phyloP scores from a whole-genome alignment of 306 rosid genomes.

The barrel medic (Medicago truncatula) region MtrunA17r5.0-ANR NC_053044.1:13332001-13332500 shows the following conservation, averaged over 20 bases:
- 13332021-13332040: no score
- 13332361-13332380: conserved; percentile 80
- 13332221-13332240: neutral
- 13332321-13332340: conserved; percentile 83
- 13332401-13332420: conserved; percentile 56
- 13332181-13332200: no score
- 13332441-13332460: neutral
- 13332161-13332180: no score
- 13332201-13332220: no score
- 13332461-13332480: neutral
- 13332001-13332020: no score
- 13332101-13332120: no score
- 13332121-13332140: no score
- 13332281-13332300: conserved; percentile 72
- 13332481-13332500: conserved; percentile 29
- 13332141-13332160: no score
- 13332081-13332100: no score
- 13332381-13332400: conserved; percentile 78
- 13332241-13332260: neutral
- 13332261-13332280: neutral
- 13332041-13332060: no score
- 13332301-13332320: conserved; percentile 82
- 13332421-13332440: conserved; percentile 22
- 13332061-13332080: no score
- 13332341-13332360: conserved; percentile 88